phyloP scores from a whole-genome alignment of 805 yeast species.

The Kurtzmaniella fragi region DNA sequence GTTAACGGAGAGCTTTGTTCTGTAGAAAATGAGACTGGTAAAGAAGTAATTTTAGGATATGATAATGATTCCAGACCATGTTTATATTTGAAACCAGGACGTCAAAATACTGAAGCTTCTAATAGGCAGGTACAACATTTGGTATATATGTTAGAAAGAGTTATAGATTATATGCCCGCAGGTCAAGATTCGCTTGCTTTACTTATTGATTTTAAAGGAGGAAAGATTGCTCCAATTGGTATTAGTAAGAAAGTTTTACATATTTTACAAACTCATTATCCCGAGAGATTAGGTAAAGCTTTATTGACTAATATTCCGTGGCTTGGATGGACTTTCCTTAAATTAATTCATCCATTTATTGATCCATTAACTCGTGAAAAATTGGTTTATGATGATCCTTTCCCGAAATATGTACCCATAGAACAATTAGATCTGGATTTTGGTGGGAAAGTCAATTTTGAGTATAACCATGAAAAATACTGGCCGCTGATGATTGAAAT shows the following conservation, averaged over 20 bases:
- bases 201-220: conserved; percentile 81
- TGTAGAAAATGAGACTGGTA: conserved; percentile 84
- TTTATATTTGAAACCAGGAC: conserved; percentile 85
- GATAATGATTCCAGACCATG: conserved; percentile 92
- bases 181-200: conserved; percentile 94
- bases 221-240: conserved; percentile 82
- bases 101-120: conserved; percentile 90
- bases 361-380: conserved; percentile 95
- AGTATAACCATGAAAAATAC: conserved; percentile 72
- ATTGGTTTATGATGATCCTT: conserved; percentile 86
- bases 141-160: conserved; percentile 88
- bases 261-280: conserved; percentile 94
- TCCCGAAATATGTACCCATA: conserved; percentile 72
- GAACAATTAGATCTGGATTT: conserved; percentile 79
- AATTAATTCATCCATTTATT: conserved; percentile 89
- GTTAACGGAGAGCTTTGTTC: conserved; percentile 52
- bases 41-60: conserved; percentile 85
- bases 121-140: conserved; percentile 93
- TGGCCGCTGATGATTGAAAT: conserved; percentile 69
- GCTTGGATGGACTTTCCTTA: conserved; percentile 88
- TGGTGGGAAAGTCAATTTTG: conserved; percentile 83
- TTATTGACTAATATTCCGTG: conserved; percentile 89
- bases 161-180: conserved; percentile 90
- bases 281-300: conserved; percentile 94
- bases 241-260: conserved; percentile 89